Evolutionary conservation across 257 asterid genomes (phyloP).

Genomic region (Capsicum pubescens): DNA sequence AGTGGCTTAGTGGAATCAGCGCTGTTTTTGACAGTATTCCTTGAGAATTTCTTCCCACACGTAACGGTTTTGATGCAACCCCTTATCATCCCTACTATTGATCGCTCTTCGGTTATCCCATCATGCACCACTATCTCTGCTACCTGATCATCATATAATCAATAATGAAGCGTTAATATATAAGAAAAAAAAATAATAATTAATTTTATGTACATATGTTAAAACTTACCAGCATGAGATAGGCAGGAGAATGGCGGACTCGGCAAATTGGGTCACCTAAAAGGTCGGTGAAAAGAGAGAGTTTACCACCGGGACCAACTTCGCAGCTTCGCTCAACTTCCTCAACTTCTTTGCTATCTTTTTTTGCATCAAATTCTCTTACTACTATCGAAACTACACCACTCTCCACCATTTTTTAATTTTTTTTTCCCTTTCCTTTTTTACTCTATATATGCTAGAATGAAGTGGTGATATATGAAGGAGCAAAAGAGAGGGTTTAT

Average conservation of each 20-base stretch:
- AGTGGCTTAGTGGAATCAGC: constrained; percentile 28
- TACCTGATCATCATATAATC: constrained; percentile 47
- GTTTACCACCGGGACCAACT: constrained; percentile 76
- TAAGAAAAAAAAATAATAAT: too few species aligned
- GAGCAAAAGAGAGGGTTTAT: constrained; percentile 36
- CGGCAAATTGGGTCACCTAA: constrained; percentile 94
- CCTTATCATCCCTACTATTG: constrained; percentile 84
- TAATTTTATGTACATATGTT: too few species aligned
- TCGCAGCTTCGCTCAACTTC: constrained; percentile 80
- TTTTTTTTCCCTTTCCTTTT: neutral
- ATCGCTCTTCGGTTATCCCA: constrained; percentile 48
- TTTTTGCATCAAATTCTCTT: constrained; percentile 64
- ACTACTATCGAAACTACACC: constrained; percentile 62
- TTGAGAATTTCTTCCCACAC: constrained; percentile 61
- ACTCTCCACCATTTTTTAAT: constrained; percentile 46
- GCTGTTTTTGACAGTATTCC: constrained; percentile 32
- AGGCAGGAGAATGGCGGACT: constrained; percentile 86
- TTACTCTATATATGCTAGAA: neutral
- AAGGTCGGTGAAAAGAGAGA: constrained; percentile 79
- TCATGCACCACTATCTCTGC: constrained; percentile 67
- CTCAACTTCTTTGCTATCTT: constrained; percentile 65
- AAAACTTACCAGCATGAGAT: constrained; percentile 71
- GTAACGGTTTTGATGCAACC: constrained; percentile 92
- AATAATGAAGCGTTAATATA: too few species aligned
- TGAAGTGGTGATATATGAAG: neutral